Evolutionary conservation across 805 yeast species (phyloP), one percentile per base, ranked within the genome.

Genomic region (Monosporozyma solicola): DNA sequence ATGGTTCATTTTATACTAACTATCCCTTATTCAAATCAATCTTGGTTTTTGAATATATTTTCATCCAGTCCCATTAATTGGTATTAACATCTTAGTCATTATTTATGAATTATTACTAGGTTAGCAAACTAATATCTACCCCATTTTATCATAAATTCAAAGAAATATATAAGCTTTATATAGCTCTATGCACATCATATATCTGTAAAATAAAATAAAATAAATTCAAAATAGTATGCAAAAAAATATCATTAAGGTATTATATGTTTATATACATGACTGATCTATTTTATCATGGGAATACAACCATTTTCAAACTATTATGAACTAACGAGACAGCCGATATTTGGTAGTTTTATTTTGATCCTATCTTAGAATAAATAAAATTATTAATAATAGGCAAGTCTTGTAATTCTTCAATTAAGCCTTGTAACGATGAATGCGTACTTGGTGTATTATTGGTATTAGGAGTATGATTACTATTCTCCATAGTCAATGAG

Each of bases 71-170:
- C 91, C 92, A 11, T 73, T 87, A 59, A 86, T 87, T 54, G 81
- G 79, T 44, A 74, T 85, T 32, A 87, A 87, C 64, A 69, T 81
- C 2, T 55, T 82, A 46, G 84, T 87, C 27, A 84, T 87, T 51
- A 59, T 81, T 24, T 87, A 87, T 70, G 92, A 85, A 66, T 67
- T 86, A 61, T 62, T 85, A 11, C 71, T 84, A 56, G 92, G 92
- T 53, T 86, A 68, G 64, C 10, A 11, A 13, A 32, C 15, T 32
- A 32, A 32, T 13, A 11, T 32, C 7, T 32, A 9, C 35, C 10
- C 49, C 54, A 15, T 24, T 54, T 51, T 55, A 20, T 15, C 55
- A 52, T 49, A 13, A 32, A 32, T 32, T 32, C 35, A 32, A 32
- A 32, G 35, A 32, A 32, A 49, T 32, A 22, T 16, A 47, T 46